Conservation (phyloP, 768 basidiomycete genomes). For the Phanerochaete sordida region DNA sequence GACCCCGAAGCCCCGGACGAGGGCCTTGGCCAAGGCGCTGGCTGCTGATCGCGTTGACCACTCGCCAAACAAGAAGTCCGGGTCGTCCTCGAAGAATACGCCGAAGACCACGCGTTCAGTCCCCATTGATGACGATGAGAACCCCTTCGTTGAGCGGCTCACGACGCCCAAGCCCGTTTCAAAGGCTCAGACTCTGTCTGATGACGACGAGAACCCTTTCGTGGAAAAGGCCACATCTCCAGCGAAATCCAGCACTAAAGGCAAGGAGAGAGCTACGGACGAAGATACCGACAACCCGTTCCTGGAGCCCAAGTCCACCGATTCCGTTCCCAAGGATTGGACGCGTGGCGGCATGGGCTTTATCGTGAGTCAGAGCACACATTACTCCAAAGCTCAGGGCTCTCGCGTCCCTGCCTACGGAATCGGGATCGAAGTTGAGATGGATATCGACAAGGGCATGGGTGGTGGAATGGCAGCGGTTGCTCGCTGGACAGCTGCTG, state of each 20-base stretch:
- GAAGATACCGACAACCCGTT: conserved; percentile 71
- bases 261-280: conserved; percentile 3
- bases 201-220: conserved; percentile 74
- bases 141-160: not conserved
- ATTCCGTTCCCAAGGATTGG: conserved; percentile 58
- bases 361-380: conserved; percentile 66
- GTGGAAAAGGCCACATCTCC: conserved; percentile 33
- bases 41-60: not conserved
- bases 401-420: conserved; percentile 79
- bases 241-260: not conserved
- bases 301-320: conserved; percentile 37
- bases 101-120: not conserved
- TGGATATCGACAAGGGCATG: conserved; percentile 80
- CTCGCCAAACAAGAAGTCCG: not conserved
- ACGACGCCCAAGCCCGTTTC: not conserved
- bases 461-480: conserved; percentile 84
- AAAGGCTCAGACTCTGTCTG: not conserved
- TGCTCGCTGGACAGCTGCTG: conserved; percentile 78
- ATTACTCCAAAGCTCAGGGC: conserved; percentile 61
- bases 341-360: conserved; percentile 78
- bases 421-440: conserved; percentile 83
- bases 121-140: not conserved
- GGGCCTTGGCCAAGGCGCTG: not conserved
- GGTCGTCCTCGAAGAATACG: not conserved
- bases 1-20: not conserved